A percentile compares a stretch with the other conserved stretches of the same genome.
Conservation (phyloP, 805 yeast genomes). For the Lachancea sp. region DNA sequence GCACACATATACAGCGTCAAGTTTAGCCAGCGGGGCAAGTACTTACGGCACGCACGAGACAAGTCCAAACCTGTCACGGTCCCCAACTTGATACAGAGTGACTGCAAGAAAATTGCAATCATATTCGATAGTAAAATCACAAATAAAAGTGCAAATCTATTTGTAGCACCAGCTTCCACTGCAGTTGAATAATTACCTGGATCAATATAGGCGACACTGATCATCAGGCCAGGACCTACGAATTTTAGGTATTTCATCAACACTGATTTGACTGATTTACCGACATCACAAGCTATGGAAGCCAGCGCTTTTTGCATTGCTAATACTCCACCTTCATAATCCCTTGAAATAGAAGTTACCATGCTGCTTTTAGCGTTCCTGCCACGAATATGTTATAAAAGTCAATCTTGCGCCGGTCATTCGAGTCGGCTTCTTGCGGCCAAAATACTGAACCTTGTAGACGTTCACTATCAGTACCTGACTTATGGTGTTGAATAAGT, state of each 20-base stretch:
- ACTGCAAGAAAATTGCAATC: constrained; percentile 78
- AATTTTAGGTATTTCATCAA: constrained; percentile 55
- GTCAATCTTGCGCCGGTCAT: too few species aligned
- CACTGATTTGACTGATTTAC: constrained; percentile 1
- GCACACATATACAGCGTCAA: constrained; percentile 64
- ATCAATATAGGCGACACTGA: constrained; percentile 86
- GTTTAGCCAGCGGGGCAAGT: constrained; percentile 64
- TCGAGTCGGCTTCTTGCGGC: too few species aligned
- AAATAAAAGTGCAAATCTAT: constrained; percentile 66
- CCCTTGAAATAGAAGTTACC: too few species aligned
- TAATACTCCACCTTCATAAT: background rate
- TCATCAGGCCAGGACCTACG: constrained; percentile 84
- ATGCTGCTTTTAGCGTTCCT: too few species aligned
- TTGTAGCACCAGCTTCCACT: constrained; percentile 80
- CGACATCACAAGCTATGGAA: background rate
- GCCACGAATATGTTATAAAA: too few species aligned
- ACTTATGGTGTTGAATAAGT: too few species aligned
- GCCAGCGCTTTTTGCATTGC: background rate
- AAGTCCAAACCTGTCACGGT: constrained; percentile 85
- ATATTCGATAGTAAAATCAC: constrained; percentile 70
- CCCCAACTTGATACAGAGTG: constrained; percentile 78
- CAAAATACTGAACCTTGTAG: too few species aligned
- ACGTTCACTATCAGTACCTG: too few species aligned
- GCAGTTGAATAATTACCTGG: constrained; percentile 93
- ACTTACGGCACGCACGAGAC: constrained; percentile 73